Percentiles rank a stretch among this genome's conserved stretches.
These are phyloP conservation scores for Picea sitchensis DNA, from an alignment of 75 land plant genomes.

Conservation along the genomic window DNA sequence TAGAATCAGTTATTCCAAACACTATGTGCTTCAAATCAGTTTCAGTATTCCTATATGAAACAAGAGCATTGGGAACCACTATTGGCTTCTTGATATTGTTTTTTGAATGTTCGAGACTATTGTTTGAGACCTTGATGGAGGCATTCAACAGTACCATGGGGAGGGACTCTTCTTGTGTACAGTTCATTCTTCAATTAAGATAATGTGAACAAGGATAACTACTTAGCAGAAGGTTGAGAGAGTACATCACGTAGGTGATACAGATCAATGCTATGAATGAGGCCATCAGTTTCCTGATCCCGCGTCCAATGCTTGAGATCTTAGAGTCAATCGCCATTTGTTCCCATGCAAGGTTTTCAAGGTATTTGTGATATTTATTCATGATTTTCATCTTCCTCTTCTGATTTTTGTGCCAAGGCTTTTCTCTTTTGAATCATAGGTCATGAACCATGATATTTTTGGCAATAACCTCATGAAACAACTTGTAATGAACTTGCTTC, in stretches of 20 bases:
- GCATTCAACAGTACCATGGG: neutral
- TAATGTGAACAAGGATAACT: conserved; percentile 8
- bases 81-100: neutral
- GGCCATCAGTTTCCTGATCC: conserved; percentile 3
- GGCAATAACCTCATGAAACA: too few relatives aligned
- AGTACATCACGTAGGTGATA: conserved; percentile 34
- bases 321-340: conserved; percentile 14
- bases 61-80: neutral
- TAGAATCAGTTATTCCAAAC: conserved; percentile 66
- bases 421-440: too few relatives aligned
- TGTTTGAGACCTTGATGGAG: neutral
- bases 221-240: conserved; percentile 32
- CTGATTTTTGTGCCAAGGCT: too few relatives aligned
- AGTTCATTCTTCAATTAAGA: neutral
- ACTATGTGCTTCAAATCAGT: conserved; percentile 46
- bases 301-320: neutral
- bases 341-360: conserved; percentile 2
- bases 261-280: conserved; percentile 30
- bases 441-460: too few relatives aligned
- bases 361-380: too few relatives aligned
- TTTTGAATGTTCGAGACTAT: neutral
- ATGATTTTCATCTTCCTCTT: too few relatives aligned
- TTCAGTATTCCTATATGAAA: conserved; percentile 20
- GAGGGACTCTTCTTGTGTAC: too few relatives aligned
- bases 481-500: too few relatives aligned